Percentiles rank a stretch among this genome's conserved stretches.
Conservation (phyloP, 441 rosid genomes). For the Lepidium campestre region DNA sequence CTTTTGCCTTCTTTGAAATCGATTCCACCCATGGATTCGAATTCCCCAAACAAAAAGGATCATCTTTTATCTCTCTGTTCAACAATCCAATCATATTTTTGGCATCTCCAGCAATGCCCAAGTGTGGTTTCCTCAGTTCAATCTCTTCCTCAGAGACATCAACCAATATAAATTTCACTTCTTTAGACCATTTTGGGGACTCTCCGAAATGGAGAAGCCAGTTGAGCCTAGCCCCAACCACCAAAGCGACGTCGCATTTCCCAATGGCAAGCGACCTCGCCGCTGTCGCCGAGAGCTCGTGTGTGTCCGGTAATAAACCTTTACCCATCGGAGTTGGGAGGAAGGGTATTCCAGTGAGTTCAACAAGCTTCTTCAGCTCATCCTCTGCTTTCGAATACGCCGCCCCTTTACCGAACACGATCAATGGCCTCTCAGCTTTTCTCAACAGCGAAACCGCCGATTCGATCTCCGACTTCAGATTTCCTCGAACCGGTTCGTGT, state of each 20-base stretch:
- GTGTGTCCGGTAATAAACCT: conserved; percentile 83
- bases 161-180: conserved; percentile 74
- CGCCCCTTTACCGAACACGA: conserved; percentile 91
- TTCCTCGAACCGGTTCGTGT: conserved; percentile 9
- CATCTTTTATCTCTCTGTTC: conserved; percentile 77
- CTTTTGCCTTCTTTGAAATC: conserved; percentile 56
- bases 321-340: conserved; percentile 96
- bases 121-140: conserved; percentile 63
- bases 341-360: conserved; percentile 75
- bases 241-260: conserved; percentile 84
- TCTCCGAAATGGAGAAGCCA: conserved; percentile 97
- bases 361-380: conserved; percentile 64
- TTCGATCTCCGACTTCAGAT: conserved; percentile 46
- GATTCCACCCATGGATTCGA: conserved; percentile 80
- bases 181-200: conserved; percentile 82
- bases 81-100: conserved; percentile 54
- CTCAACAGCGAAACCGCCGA: conserved; percentile 57
- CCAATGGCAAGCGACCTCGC: conserved; percentile 94
- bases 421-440: conserved; percentile 70
- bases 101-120: conserved; percentile 84
- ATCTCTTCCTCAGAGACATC: conserved; percentile 78
- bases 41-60: conserved; percentile 78
- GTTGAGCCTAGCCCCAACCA: conserved; percentile 88
- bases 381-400: conserved; percentile 75
- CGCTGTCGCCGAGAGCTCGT: conserved; percentile 76